phyloP scores from a whole-genome alignment of 108 stramenopile species.

The Nitzschia inconspicua region DNA sequence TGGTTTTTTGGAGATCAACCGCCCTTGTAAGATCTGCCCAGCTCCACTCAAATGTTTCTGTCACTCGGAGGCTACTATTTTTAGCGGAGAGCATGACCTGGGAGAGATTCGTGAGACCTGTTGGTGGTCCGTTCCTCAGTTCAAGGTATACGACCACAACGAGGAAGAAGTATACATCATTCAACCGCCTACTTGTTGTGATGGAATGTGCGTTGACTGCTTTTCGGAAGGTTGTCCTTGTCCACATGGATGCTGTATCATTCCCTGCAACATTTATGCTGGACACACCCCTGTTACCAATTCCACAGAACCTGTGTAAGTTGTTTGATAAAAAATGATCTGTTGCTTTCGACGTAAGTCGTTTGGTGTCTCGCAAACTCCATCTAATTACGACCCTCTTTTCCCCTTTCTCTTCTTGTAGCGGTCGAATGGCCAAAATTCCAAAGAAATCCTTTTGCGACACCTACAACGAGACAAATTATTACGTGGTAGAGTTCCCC shows the following conservation, averaged over 20 bases:
- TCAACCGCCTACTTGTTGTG: slow-evolving; percentile 63
- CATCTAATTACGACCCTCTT: not conserved
- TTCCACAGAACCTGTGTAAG: slow-evolving; percentile 15
- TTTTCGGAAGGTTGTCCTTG: slow-evolving; percentile 58
- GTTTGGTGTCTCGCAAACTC: not conserved
- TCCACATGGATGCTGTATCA: slow-evolving; percentile 72
- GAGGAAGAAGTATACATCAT: slow-evolving; percentile 52
- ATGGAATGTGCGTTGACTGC: slow-evolving; percentile 64
- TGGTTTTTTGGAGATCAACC: slow-evolving; percentile 48
- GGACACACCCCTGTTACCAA: slow-evolving; percentile 39
- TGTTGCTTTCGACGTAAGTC: slow-evolving; percentile 38
- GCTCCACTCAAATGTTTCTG: slow-evolving; percentile 68
- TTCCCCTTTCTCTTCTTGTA: not conserved
- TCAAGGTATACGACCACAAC: slow-evolving; percentile 41
- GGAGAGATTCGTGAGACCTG: slow-evolving; percentile 56
- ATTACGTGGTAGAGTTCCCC: slow-evolving; percentile 47
- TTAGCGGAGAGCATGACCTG: slow-evolving; percentile 43
- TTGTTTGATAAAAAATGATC: not conserved
- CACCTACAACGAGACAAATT: slow-evolving; percentile 32
- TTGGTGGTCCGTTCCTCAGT: slow-evolving; percentile 58
- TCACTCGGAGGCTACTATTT: slow-evolving; percentile 44
- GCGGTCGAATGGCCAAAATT: slow-evolving; percentile 33
- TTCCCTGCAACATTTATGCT: slow-evolving; percentile 58
- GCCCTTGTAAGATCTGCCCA: slow-evolving; percentile 41
- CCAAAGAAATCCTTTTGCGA: slow-evolving; percentile 29